Conservation (phyloP, 768 basidiomycete genomes). For the Hydnomerulius pinastri region DNA sequence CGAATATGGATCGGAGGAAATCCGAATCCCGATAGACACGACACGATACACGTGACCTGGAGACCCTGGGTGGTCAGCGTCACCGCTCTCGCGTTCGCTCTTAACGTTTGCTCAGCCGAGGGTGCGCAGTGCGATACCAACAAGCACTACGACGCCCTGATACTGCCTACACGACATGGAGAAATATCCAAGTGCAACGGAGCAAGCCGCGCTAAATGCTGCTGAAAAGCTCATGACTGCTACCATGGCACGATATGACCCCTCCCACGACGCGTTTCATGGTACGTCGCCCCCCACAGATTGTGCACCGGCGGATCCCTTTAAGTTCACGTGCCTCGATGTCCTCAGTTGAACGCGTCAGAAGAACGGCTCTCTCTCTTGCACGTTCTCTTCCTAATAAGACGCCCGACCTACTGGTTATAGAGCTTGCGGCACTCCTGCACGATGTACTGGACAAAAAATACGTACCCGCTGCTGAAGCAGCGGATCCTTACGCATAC, state of each 20-base stretch:
- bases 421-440: slow-evolving; percentile 86
- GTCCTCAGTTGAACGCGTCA: slow-evolving; percentile 74
- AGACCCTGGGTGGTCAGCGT: too few relatives aligned
- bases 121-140: too few relatives aligned
- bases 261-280: slow-evolving; percentile 79
- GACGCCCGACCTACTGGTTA: slow-evolving; percentile 67
- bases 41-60: background rate
- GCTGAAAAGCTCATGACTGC: slow-evolving; percentile 72
- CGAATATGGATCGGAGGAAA: slow-evolving; percentile 8
- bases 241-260: slow-evolving; percentile 76
- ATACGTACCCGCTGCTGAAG: slow-evolving; percentile 61
- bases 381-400: slow-evolving; percentile 48
- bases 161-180: background rate
- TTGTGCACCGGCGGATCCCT: slow-evolving; percentile 1
- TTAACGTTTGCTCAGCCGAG: too few relatives aligned
- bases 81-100: too few relatives aligned
- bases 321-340: slow-evolving; percentile 4
- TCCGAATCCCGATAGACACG: slow-evolving; percentile 25
- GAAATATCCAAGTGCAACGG: slow-evolving; percentile 51
- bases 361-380: slow-evolving; percentile 71
- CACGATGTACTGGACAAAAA: slow-evolving; percentile 90
- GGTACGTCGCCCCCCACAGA: slow-evolving; percentile 46
- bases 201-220: slow-evolving; percentile 51
- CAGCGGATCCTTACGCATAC: slow-evolving; percentile 62
- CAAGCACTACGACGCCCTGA: too few relatives aligned